Base-by-base conservation (phyloP, 768 basidiomycete genomes). In the Boletus rufocinnamomeus region DNA sequence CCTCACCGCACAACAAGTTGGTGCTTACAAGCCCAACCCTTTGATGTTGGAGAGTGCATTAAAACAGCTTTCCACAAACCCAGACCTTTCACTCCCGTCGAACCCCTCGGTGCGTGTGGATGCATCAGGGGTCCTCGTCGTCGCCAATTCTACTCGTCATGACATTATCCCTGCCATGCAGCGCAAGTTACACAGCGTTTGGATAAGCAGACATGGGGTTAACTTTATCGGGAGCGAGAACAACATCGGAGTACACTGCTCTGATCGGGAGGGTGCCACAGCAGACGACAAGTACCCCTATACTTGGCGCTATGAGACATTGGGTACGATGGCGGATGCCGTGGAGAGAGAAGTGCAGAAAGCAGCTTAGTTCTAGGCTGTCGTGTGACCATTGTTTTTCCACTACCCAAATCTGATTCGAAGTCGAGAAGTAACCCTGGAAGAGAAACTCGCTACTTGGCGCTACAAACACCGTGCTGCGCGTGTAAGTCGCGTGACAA, bases 1-100 rank as follows among this genome's bases (percentile, higher is more conserved):
- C 54, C 74, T 87, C 63, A 91, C 88, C 9, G 88, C 90, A 6
- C 82, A 91, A 68, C 87, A 88, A 61, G 80, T 83, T 6, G 82
- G 83, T n/a, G 82, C 82, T 37, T 91, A 90, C 73, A 91, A 91
- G 68, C 90, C 87, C 23, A 73, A 84, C 48, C 74, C 77, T 0
- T 65, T 71, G 21, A 62, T 82, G 62, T 68, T 81, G n/a, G 76
- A 74, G 40, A 48, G 59, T 37, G 72, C 66, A 8, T 27, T 73
- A 52, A 53, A 44, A 37, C 72, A 73, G 44, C 58, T 73, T 6
- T 72, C 72, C 1, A 32, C 59, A 34, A 17, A 50, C 47, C 63
- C 68, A 17, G 52, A 63, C 37, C 54, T 57, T 10, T 60, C 56
- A 5, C 61, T 72, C 23, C 70, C 70, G 19, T 65, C 56, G 1